Evolutionary conservation across 2,329 filamentous ascomycete genomes (phyloP).

Genomic region (Hymenoscyphus scutula): DNA sequence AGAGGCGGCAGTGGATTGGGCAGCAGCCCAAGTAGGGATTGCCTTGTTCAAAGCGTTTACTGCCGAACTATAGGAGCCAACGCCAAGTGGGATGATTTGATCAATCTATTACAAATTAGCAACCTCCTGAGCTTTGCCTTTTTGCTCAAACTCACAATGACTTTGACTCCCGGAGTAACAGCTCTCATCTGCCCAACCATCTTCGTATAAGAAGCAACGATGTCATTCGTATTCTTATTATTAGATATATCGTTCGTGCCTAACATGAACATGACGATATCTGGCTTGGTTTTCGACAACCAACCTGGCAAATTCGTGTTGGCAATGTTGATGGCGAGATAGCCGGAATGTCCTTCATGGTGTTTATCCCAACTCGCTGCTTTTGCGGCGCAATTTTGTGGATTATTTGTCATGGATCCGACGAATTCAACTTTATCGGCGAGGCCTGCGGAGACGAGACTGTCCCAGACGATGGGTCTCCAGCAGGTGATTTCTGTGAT

Average conservation of each 20-base stretch:
- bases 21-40: conserved; percentile 41
- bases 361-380: conserved; percentile 39
- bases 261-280: conserved; percentile 47
- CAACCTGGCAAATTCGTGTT: conserved; percentile 42
- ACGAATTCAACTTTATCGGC: conserved; percentile 42
- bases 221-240: conserved; percentile 31
- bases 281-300: conserved; percentile 40
- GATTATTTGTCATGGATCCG: conserved; percentile 41
- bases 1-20: conserved; percentile 39
- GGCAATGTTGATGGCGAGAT: conserved; percentile 44
- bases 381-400: conserved; percentile 37
- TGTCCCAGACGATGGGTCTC: conserved; percentile 43
- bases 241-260: conserved; percentile 45
- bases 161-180: conserved; percentile 40
- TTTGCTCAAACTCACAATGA: conserved; percentile 38
- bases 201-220: conserved; percentile 42
- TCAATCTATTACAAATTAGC: conserved; percentile 35
- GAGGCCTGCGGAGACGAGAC: conserved; percentile 38
- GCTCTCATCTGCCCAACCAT: conserved; percentile 41
- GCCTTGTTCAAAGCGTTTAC: conserved; percentile 39
- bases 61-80: conserved; percentile 27
- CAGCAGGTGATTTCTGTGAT: conserved; percentile 48
- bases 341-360: conserved; percentile 47
- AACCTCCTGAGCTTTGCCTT: background rate
- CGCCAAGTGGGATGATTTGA: conserved; percentile 41